Conservation (phyloP, 768 basidiomycete species). For the Cystofilobasidium ferigula region DNA sequence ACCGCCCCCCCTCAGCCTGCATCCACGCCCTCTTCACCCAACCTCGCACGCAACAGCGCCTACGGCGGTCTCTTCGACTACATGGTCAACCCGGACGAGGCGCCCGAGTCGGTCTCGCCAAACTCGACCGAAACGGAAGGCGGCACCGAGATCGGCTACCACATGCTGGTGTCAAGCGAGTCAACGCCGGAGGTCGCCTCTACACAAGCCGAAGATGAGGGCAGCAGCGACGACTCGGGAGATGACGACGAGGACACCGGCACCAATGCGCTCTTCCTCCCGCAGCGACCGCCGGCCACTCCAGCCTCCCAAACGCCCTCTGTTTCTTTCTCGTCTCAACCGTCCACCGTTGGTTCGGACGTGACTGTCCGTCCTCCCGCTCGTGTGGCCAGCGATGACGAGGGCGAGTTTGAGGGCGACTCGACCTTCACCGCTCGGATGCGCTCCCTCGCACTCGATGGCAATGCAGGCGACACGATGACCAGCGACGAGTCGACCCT, state of each 20-base stretch:
- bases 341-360: not conserved
- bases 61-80: slow-evolving; percentile 2
- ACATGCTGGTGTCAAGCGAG: not conserved
- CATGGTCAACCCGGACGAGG: not conserved
- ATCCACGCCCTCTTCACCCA: not conserved
- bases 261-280: slow-evolving; percentile 22
- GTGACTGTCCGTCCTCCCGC: not conserved
- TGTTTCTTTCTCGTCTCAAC: not conserved
- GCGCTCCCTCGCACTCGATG: not conserved
- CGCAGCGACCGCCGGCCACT: slow-evolving; percentile 1
- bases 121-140: not conserved
- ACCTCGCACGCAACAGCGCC: not conserved
- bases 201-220: not conserved
- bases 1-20: not conserved
- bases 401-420: not conserved
- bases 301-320: not conserved
- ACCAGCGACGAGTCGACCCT: not conserved
- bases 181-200: not conserved
- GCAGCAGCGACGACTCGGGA: slow-evolving; percentile 8
- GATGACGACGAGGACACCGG: slow-evolving; percentile 19
- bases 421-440: not conserved
- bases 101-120: not conserved
- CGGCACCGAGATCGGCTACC: not conserved
- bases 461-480: not conserved
- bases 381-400: not conserved